Evolutionary conservation across 2,329 filamentous ascomycete genomes (phyloP).

Genomic region (Aspergillus clavatus): DNA sequence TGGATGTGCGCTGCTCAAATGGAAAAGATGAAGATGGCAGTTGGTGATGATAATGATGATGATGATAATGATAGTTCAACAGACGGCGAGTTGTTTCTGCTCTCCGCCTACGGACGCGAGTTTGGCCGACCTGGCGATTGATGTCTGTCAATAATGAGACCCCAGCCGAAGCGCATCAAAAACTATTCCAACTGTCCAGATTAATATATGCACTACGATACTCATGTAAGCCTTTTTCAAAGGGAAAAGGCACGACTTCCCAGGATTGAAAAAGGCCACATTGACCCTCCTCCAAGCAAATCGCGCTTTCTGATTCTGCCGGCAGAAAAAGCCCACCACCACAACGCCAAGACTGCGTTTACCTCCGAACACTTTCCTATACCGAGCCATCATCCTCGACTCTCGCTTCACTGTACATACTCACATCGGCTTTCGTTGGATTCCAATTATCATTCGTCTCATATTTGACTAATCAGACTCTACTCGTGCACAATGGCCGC

Average conservation of each 20-base stretch:
- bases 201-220: neutral
- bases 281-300: neutral
- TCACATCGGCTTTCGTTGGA: neutral
- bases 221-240: neutral
- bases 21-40: neutral
- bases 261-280: too few relatives aligned
- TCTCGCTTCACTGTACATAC: neutral
- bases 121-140: neutral
- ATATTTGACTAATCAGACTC: neutral
- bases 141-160: neutral
- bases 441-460: neutral
- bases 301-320: neutral
- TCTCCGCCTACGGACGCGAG: neutral
- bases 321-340: neutral
- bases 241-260: too few relatives aligned
- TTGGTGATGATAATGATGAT: neutral
- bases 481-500: slow-evolving; percentile 15
- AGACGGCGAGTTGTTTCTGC: neutral
- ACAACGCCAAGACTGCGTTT: neutral
- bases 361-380: too few relatives aligned
- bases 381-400: neutral
- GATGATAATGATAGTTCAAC: neutral
- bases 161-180: neutral
- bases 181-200: too few relatives aligned
- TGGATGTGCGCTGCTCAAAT: neutral